These are phyloP conservation scores for Rhodofomes roseus DNA, from an alignment of 1,284 basidiomycete genomes.

Conservation along the genomic window DNA sequence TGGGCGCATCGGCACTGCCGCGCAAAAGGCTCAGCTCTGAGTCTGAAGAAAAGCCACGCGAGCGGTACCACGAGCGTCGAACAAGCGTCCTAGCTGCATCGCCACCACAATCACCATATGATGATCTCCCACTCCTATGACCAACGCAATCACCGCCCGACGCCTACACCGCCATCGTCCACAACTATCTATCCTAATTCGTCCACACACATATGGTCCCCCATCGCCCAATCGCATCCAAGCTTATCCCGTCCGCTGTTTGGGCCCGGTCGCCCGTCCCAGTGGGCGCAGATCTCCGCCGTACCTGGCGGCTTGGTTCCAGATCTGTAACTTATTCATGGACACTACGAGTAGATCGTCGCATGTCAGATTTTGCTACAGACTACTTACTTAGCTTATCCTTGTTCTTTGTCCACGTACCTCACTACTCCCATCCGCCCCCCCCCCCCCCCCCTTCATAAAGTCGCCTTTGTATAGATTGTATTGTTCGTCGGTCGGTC, in stretches of 20 bases:
- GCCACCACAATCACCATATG: neutral
- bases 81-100: neutral
- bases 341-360: neutral
- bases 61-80: neutral
- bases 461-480: neutral
- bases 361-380: no score
- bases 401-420: neutral
- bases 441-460: neutral
- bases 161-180: neutral
- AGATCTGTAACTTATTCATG: neutral
- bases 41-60: neutral
- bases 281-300: neutral
- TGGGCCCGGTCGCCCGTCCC: neutral
- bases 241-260: neutral
- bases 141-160: neutral
- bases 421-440: neutral
- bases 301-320: neutral
- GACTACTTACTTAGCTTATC: no score
- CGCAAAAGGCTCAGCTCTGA: neutral
- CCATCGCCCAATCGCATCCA: neutral
- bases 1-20: neutral
- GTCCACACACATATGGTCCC: neutral
- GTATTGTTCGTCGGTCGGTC: neutral
- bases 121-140: neutral
- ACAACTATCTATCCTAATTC: conserved; percentile 16